These are phyloP conservation scores for Scedosporium aurantiacum DNA, from an alignment of 2,329 filamentous ascomycete genomes.

Conservation along the genomic window DNA sequence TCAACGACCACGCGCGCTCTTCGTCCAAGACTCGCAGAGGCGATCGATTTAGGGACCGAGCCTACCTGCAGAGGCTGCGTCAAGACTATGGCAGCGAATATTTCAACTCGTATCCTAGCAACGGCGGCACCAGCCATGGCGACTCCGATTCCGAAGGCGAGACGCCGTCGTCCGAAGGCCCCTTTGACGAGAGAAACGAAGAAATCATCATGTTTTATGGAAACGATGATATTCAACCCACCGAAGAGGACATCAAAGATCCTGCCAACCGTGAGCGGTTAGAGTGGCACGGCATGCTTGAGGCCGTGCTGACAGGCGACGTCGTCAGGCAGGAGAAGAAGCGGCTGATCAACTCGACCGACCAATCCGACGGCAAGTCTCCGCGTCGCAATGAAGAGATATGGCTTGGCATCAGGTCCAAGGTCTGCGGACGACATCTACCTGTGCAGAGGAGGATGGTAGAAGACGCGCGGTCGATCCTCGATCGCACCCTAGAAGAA, in stretches of 20 bases:
- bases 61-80: conserved; percentile 84
- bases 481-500: conserved; percentile 70
- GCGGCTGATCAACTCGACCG: conserved; percentile 68
- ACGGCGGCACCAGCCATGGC: conserved; percentile 53
- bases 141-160: conserved; percentile 87
- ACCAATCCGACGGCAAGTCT: conserved; percentile 44
- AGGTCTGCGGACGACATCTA: conserved; percentile 71
- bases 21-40: conserved; percentile 40
- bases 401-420: conserved; percentile 81
- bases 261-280: conserved; percentile 79
- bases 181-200: conserved; percentile 79
- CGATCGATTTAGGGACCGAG: conserved; percentile 66
- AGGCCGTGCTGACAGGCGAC: conserved; percentile 89
- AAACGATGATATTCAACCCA: conserved; percentile 79
- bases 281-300: conserved; percentile 97
- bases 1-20: conserved; percentile 25
- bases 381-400: conserved; percentile 63
- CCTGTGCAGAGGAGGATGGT: conserved; percentile 78
- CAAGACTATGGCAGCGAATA: conserved; percentile 58
- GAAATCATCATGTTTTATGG: conserved; percentile 89
- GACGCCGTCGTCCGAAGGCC: conserved; percentile 73
- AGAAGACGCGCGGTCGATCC: conserved; percentile 65
- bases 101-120: conserved; percentile 53
- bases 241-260: conserved; percentile 79
- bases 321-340: conserved; percentile 98